phyloP scores from a whole-genome alignment of 208 protist species.

The Entamoeba invadens region DNA sequence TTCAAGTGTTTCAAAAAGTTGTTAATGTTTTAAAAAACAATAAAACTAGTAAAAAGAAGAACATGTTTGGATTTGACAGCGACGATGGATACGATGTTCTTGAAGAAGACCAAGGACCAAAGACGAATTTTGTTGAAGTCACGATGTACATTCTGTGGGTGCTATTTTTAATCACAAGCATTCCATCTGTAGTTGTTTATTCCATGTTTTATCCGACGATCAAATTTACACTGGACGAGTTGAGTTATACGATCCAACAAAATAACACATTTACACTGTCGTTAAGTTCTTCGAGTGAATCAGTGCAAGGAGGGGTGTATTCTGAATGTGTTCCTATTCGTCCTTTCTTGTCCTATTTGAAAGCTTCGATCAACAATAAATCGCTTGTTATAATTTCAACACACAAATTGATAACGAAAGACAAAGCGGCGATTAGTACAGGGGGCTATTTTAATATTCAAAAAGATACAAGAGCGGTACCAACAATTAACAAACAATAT shows the following conservation, averaged over 20 bases:
- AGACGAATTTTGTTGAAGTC: not conserved
- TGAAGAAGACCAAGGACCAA: too few relatives aligned
- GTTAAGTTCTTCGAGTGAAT: not conserved
- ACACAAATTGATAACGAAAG: not conserved
- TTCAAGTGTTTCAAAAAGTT: too few relatives aligned
- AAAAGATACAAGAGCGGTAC: not conserved
- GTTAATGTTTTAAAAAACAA: too few relatives aligned
- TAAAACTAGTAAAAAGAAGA: too few relatives aligned
- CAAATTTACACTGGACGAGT: not conserved
- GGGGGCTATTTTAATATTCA: not conserved
- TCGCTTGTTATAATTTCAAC: not conserved
- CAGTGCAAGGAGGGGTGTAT: not conserved
- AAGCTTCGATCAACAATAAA: not conserved
- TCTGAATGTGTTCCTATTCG: not conserved
- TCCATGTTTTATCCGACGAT: not conserved
- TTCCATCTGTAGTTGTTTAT: not conserved
- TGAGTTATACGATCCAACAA: not conserved
- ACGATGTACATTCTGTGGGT: not conserved
- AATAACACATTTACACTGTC: not conserved
- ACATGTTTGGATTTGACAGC: too few relatives aligned
- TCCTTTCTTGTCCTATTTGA: not conserved
- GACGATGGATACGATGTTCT: too few relatives aligned
- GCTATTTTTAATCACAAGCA: not conserved
- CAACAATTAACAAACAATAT: not conserved
- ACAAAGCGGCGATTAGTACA: not conserved